Conservation (phyloP, 1,139 yeast genomes). For the Pichiaceae sp. region DNA sequence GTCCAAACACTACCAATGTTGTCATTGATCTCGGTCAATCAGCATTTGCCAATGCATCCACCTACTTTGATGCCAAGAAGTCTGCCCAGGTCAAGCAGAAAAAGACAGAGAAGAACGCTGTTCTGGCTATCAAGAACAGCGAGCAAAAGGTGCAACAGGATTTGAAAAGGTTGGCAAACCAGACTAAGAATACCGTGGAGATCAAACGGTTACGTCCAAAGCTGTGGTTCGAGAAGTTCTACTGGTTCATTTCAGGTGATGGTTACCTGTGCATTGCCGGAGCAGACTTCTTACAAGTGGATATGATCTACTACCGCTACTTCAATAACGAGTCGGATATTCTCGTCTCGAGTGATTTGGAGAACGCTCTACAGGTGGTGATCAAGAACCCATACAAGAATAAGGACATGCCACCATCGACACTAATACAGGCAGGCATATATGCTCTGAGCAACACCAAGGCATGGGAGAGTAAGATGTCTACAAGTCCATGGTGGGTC, state of each 20-base stretch:
- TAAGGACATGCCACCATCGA: constrained; percentile 68
- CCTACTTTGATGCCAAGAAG: constrained; percentile 73
- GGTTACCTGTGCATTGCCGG: constrained; percentile 86
- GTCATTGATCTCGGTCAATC: constrained; percentile 62
- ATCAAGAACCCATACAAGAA: constrained; percentile 65
- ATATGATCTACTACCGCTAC: constrained; percentile 71
- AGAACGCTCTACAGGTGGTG: constrained; percentile 68
- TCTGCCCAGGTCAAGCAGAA: constrained; percentile 70
- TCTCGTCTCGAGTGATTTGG: constrained; percentile 68
- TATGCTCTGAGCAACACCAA: constrained; percentile 72
- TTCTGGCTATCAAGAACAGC: constrained; percentile 75
- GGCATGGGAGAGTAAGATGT: constrained; percentile 84
- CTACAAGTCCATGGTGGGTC: constrained; percentile 81
- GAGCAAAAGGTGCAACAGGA: constrained; percentile 73
- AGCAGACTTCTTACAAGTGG: constrained; percentile 76
- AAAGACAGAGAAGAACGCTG: constrained; percentile 73
- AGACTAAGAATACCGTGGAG: constrained; percentile 39
- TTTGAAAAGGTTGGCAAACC: constrained; percentile 56
- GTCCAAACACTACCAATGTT: constrained; percentile 34
- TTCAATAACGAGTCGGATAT: constrained; percentile 62
- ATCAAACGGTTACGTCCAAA: constrained; percentile 63
- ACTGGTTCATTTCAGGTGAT: constrained; percentile 87
- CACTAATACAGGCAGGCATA: constrained; percentile 85
- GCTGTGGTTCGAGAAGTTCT: constrained; percentile 89
- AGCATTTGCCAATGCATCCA: constrained; percentile 87